Conservation (phyloP, 2,329 filamentous ascomycete species). For the Cordyceps militaris region DNA sequence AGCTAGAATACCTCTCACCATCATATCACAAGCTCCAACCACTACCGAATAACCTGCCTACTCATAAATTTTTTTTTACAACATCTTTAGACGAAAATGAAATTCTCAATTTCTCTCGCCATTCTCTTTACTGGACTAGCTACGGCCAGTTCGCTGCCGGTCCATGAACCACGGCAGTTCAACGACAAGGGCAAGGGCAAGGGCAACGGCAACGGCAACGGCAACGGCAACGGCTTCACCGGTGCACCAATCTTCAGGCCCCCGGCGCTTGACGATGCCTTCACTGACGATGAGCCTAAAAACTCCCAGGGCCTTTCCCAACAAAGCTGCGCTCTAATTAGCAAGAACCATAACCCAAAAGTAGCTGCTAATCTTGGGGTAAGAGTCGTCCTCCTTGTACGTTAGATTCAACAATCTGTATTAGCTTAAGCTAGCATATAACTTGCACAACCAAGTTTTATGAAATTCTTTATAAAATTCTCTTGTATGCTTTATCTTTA, state of each 20-base stretch:
- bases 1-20: not conserved
- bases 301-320: not conserved
- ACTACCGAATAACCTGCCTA: not conserved
- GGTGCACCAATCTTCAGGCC: too few relatives aligned
- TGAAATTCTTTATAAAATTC: not conserved
- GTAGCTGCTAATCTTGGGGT: not conserved
- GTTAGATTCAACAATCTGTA: too few relatives aligned
- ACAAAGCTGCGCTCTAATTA: not conserved
- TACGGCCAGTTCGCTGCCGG: not conserved
- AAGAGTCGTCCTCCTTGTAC: not conserved
- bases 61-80: not conserved
- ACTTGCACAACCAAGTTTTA: not conserved
- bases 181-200: too few relatives aligned
- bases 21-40: not conserved
- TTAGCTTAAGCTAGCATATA: not conserved
- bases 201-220: too few relatives aligned
- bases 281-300: not conserved
- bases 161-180: not conserved
- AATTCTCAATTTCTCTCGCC: not conserved
- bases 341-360: not conserved
- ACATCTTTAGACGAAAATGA: not conserved
- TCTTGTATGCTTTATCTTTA: too few relatives aligned
- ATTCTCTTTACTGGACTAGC: not conserved
- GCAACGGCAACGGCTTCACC: too few relatives aligned
- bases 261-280: not conserved